phyloP scores from a whole-genome alignment of 805 yeast species.

The Metschnikowia reukaufii region DNA sequence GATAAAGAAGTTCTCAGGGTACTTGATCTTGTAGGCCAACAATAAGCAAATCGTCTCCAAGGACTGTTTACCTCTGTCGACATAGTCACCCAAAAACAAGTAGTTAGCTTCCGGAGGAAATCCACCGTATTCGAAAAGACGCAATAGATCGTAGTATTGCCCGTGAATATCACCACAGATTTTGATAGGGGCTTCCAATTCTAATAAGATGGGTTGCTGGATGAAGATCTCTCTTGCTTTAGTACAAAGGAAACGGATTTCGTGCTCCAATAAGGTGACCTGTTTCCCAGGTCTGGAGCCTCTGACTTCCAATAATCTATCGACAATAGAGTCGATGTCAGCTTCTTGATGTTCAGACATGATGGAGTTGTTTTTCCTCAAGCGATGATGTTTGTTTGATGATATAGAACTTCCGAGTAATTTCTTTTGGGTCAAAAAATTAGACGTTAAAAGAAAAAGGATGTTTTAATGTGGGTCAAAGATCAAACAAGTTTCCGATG shows the following conservation, averaged over 20 bases:
- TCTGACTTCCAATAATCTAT: constrained; percentile 93
- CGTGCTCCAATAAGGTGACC: constrained; percentile 89
- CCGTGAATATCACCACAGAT: constrained; percentile 99
- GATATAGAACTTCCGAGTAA: background rate
- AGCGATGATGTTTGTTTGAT: background rate
- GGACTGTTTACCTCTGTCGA: constrained; percentile 97
- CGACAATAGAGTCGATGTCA: constrained; percentile 95
- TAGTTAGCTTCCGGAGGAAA: constrained; percentile 99
- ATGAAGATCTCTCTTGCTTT: constrained; percentile 97
- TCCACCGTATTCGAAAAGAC: constrained; percentile 97
- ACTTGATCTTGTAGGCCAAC: constrained; percentile 94
- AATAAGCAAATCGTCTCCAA: constrained; percentile 92
- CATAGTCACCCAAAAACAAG: constrained; percentile 94
- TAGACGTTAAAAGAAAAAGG: background rate
- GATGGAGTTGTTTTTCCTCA: constrained; percentile 10
- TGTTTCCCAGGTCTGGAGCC: constrained; percentile 98
- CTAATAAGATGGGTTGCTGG: constrained; percentile 93
- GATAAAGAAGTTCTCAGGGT: constrained; percentile 96
- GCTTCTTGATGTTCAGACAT: constrained; percentile 62
- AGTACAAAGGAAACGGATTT: constrained; percentile 92
- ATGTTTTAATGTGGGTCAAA: background rate
- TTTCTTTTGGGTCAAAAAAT: background rate
- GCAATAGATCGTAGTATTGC: constrained; percentile 91
- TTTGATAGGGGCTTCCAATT: constrained; percentile 93
- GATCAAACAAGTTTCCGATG: background rate